Evolutionary conservation across 768 basidiomycete species (phyloP).

Genomic region (Lentinula aciculospora): DNA sequence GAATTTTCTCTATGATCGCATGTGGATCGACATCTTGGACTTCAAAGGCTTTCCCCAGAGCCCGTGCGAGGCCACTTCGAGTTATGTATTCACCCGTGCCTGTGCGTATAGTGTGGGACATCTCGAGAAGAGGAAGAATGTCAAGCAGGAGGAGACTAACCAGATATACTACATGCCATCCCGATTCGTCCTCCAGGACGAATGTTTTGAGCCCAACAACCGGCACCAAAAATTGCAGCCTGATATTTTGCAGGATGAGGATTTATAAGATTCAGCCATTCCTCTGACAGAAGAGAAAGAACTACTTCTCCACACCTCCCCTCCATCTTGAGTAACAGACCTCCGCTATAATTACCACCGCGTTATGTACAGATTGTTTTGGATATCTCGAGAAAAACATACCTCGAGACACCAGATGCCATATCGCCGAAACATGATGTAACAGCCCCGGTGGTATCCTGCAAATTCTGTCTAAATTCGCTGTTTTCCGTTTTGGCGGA

Average conservation of each 20-base stretch:
- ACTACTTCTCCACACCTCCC: constrained; percentile 74
- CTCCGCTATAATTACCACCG: constrained; percentile 46
- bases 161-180: constrained; percentile 52
- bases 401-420: constrained; percentile 79
- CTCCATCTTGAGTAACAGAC: constrained; percentile 68
- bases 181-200: neutral
- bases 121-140: neutral
- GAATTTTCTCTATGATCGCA: constrained; percentile 36
- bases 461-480: constrained; percentile 27
- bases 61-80: constrained; percentile 47
- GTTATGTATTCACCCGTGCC: constrained; percentile 73
- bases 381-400: neutral
- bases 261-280: neutral
- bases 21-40: constrained; percentile 46
- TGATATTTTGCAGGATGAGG: constrained; percentile 15
- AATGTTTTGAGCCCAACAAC: constrained; percentile 47
- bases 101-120: constrained; percentile 16
- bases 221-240: constrained; percentile 53
- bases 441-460: constrained; percentile 84
- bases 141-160: constrained; percentile 13
- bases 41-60: constrained; percentile 42
- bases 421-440: constrained; percentile 38
- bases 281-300: neutral
- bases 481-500: neutral
- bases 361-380: neutral